Base-by-base conservation (phyloP, 345 rosid genomes). In the Pugionium dolabratum region DNA sequence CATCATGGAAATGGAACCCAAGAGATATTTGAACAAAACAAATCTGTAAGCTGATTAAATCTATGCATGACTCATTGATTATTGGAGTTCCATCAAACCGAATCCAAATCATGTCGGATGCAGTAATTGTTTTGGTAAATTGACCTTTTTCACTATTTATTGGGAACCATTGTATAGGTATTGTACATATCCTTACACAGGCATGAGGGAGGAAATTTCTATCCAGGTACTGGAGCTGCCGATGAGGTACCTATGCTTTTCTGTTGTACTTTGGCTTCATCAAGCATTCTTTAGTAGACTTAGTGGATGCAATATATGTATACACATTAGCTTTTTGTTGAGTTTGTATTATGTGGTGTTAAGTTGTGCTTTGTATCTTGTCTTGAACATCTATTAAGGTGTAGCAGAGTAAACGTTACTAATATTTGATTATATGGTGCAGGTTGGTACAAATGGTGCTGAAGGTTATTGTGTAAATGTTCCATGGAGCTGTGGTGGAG, bases 1-100 rank as follows among this genome's bases (percentile, higher is more conserved):
- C 97, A 94, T 80, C 97, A 90, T 85, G 96, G 97, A 77, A 94
- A 94, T 82, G 97, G 97, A 48, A 88, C 96, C 6, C 99, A 91
- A 82, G 97, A 94, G 76, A 88, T 94, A 66, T 90, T 94, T 75
- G 88, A 88, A 49, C 81, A 76, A 61, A 89, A 81, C 79, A 89
- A 85, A 81, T 86, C 91, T 71, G 97, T 94, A 76, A 75, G 95
- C 77, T 76, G 46, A 54, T 59, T 66, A 54, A 65, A 46, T 54
- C 32, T 29, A 27, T 49, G 39, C n/a, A 34, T 45, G 30, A 18
- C 37, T 9, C 63, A n/a, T 54, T 0, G 10, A 7, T 44, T 51
- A 8, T 59, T 58, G 43, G 25, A 44, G 30, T 18, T 18, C 18
- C 18, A 18, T 18, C 18, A 18, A 18, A 18, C 18, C 18, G 18